Evolutionary conservation across 768 basidiomycete species (phyloP), one percentile per base, ranked within the genome.

Genomic region (Boletales sp.): DNA sequence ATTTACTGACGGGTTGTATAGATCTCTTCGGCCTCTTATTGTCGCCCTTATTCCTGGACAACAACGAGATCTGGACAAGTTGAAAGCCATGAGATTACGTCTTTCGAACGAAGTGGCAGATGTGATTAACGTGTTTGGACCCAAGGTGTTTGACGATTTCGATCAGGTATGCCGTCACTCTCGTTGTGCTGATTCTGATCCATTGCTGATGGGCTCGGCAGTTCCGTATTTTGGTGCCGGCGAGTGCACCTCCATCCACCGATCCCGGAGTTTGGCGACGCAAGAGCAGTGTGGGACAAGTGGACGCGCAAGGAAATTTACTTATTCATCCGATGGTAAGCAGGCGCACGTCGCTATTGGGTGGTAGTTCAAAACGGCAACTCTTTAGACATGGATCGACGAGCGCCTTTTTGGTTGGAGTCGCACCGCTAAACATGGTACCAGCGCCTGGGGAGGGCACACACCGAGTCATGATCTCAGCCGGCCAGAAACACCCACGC

Each of bases 361-460:
- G 27, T 32, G 32, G 29, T 37, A 30, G 30, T 32, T 56, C 32
- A 48, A 50, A 29, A 19, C 30, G 36, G 31, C 36, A 40, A 21
- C 40, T 49, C n/a, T 17, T 27, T 62, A 82, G 74, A 84, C 87
- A 13, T 95, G 92, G 92, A 78, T 95, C 14, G 93, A 97, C 66
- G 94, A 95, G 69, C 84, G 90, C 8, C 77, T 97, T 21, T 97
- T 95, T 63, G 94, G 93, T 39, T 95, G 90, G 93, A 84, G 83
- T 66, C 77, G 81, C 46, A 90, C 86, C 57, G 79, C 88, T 2
- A 73, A 70, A 43, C 82, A 80, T 42, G 89, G 91, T n/a, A 90
- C 90, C 3, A 90, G 86, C 59, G 90, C 83, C n/a, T 94, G 91
- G 92, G 81, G 81, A 30, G 87, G 82, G 15, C 65, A 67, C 36